Base-by-base conservation (phyloP, 2,329 filamentous ascomycete species). In the Rhynchosporium graminicola region DNA sequence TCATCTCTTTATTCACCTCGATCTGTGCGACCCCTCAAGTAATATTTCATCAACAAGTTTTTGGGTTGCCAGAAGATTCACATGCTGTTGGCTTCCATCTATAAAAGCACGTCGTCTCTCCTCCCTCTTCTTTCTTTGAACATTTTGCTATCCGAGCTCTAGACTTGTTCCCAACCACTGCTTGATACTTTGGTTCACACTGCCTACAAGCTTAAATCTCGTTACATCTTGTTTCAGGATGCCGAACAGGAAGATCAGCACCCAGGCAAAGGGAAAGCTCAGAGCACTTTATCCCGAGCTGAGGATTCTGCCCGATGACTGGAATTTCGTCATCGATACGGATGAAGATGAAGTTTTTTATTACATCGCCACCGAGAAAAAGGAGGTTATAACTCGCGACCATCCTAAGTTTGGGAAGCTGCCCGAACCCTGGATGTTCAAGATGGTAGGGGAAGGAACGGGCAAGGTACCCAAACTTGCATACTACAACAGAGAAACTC, bases 401-500 rank as follows among this genome's bases (percentile, higher is more conserved):
- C 42, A 45, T 61, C 51, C 59, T 15, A 57, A 47, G 31, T 26
- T 55, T 20, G 50, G 51, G 3, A 40, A 33, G 13, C 13, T 61
- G 28, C 43, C 38, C 61, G 60, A 38, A 3, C 64, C 40, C 29
- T 59, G 8, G 40, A 42, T 40, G 4, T 54, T 54, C 20, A 50
- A 48, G 31, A 50, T 43, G 1, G 31, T 54, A 10, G 26, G 38
- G n/a, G n/a, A 54, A 26, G 26, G n/a, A 13, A 13, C 47, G 26
- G 28, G 12, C 13, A 38, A 38, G 26, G 42, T 43, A 20, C 31
- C 51, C 46, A 59, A 20, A 13, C 46, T 59, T 1, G 26, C 33
- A 31, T 70, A 70, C 54, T 67, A 60, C 60, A 68, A 70, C 29
- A 45, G 20, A 12, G 38, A 59, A 7, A 66, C 61, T 10, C 47